Evolutionary conservation across 192 early-diverging fungal species (phyloP).

Genomic region (Hyaloraphidium curvatum): DNA sequence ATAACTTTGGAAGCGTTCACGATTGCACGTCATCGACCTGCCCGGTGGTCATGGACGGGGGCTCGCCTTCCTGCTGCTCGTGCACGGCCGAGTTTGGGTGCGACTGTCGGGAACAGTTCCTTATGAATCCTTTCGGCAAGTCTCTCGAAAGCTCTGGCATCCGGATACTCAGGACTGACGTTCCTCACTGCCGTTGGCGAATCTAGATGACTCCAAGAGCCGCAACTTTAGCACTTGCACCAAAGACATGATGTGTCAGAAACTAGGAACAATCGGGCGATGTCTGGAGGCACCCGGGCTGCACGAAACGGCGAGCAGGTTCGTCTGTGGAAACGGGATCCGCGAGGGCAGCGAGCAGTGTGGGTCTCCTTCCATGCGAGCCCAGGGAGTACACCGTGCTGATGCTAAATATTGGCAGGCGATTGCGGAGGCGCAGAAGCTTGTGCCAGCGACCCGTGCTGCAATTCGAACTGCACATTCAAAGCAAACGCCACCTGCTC

Average conservation of each 20-base stretch:
- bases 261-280: neutral
- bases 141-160: too few relatives aligned
- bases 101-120: too few relatives aligned
- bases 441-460: neutral
- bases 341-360: neutral
- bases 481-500: neutral
- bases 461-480: slow-evolving; percentile 1
- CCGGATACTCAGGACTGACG: too few relatives aligned
- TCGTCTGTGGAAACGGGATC: slow-evolving; percentile 1
- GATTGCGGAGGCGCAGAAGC: neutral
- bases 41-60: neutral
- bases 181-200: too few relatives aligned
- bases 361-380: too few relatives aligned
- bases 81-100: too few relatives aligned
- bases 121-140: too few relatives aligned
- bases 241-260: neutral
- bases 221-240: neutral
- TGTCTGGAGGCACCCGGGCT: neutral
- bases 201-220: too few relatives aligned
- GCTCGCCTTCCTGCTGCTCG: neutral
- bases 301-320: neutral
- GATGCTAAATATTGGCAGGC: too few relatives aligned
- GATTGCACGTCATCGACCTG: neutral
- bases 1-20: slow-evolving; percentile 2
- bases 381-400: too few relatives aligned